Base-by-base conservation (phyloP, 352 stramenopile genomes). In the Plasmopara halstedii region DNA sequence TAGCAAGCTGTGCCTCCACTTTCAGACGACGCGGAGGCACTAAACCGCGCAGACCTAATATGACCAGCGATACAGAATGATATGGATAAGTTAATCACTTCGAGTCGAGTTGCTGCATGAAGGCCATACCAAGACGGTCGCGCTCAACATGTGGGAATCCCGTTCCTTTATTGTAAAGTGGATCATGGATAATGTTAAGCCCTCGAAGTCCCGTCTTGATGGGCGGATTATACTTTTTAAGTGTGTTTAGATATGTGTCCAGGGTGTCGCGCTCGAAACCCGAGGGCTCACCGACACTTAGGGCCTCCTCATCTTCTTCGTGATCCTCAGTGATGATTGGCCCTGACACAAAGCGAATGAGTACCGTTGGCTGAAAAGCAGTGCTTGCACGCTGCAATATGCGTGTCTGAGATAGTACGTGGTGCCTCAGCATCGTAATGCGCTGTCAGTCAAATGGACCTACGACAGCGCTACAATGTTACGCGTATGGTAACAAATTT, bases 111-210 rank as follows among this genome's bases (percentile, higher is more conserved):
- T 7, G 15, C 1, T 35, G 31, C 11, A 35, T n/a, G 7, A 17
- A 35, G n/a, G 4, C 1, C 38, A 45, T 68, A 90, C 83, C 81
- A 23, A 95, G 61, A 27, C 79, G 74, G 47, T 94, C 79, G 36
- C 83, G 80, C 55, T 95, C 78, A 10, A 82, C 73, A 46, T 83
- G 58, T 32, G 84, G 81, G 59, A 89, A 94, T n/a, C 75, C 80
- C 37, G 80, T 92, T 56, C 83, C 83, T 56, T 94, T 94, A 68
- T 94, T 94, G 54, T 89, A 94, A 18, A 94, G 62, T 22, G 83
- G 83, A 49, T 94, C 80, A 47, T 94, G 75, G 37, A 89, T 70
- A 35, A 90, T 81, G 56, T 67, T 79, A 48, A 90, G 85, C 47
- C 79, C 79, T 40, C 67, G 70, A 36, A 86, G 83, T 32, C 76